A percentile compares a stretch with the other conserved stretches of the same genome.
Evolutionary conservation across 306 rosid genomes (phyloP).

Genomic region (Pyrus bretschneideri): DNA sequence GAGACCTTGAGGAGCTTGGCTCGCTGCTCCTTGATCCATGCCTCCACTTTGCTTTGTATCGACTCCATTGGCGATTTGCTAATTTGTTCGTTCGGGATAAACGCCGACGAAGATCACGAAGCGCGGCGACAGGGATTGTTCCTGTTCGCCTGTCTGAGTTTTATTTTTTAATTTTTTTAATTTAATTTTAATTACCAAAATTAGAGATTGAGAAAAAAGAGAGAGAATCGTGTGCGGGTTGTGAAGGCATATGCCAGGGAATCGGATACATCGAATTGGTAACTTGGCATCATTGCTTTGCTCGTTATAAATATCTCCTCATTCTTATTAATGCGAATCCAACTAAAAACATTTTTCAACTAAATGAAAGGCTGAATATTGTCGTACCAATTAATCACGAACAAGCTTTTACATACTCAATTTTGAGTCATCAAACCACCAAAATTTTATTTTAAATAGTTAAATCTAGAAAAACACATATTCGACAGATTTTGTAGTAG

Average conservation of each 20-base stretch:
- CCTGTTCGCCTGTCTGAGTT: not conserved
- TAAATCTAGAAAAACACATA: no score
- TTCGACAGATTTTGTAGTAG: no score
- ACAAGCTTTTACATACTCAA: no score
- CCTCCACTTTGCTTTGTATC: conserved; percentile 78
- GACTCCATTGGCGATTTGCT: conserved; percentile 43
- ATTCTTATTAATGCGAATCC: no score
- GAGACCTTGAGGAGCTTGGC: conserved; percentile 61
- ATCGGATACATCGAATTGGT: not conserved
- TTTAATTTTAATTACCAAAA: not conserved
- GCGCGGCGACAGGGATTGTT: not conserved
- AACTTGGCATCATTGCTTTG: no score
- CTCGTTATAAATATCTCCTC: no score
- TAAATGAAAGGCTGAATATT: no score
- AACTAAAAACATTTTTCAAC: no score
- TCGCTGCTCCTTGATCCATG: conserved; percentile 81
- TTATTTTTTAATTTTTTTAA: not conserved
- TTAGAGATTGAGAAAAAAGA: not conserved
- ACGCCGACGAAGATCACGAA: not conserved
- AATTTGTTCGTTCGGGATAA: not conserved
- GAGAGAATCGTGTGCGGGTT: not conserved
- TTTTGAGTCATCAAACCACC: no score
- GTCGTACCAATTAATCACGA: no score
- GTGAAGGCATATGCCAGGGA: not conserved
- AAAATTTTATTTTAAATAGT: no score